A percentile compares a stretch with the other conserved stretches of the same genome.
Evolutionary conservation across 805 yeast genomes (phyloP).

Genomic region (Zygosaccharomyces pseudorouxii): DNA sequence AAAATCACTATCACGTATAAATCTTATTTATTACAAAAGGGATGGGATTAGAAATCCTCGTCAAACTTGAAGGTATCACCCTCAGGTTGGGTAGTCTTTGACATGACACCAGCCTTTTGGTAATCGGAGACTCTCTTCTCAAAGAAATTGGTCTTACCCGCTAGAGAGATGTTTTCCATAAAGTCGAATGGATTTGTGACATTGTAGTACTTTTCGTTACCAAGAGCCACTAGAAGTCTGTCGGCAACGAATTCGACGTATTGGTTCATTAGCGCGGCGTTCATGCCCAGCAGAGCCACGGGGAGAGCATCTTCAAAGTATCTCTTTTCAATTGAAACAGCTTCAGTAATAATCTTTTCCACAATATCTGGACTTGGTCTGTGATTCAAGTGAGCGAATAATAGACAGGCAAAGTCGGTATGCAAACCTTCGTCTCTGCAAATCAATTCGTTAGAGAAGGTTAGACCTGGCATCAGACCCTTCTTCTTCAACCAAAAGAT

Average conservation of each 20-base stretch:
- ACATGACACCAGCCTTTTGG: constrained; percentile 99
- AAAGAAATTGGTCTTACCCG: constrained; percentile 98
- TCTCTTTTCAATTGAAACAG: constrained; percentile 90
- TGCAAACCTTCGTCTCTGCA: constrained; percentile 99
- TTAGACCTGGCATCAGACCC: constrained; percentile 98
- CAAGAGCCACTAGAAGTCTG: constrained; percentile 85
- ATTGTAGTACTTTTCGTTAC: constrained; percentile 84
- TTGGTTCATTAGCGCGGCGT: constrained; percentile 89
- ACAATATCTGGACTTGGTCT: constrained; percentile 79
- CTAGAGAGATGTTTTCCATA: constrained; percentile 97
- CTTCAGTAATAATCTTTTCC: constrained; percentile 85
- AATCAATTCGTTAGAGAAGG: constrained; percentile 95
- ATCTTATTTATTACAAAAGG: constrained; percentile 1
- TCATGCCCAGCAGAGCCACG: constrained; percentile 90
- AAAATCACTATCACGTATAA: constrained; percentile 2
- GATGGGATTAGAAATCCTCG: constrained; percentile 72
- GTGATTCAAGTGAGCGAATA: constrained; percentile 87
- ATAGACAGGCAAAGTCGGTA: constrained; percentile 95
- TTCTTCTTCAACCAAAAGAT: constrained; percentile 98
- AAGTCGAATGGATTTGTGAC: constrained; percentile 94
- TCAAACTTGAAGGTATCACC: constrained; percentile 72
- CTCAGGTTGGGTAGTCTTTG: constrained; percentile 48
- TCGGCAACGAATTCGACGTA: constrained; percentile 98
- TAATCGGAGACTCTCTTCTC: constrained; percentile 98
- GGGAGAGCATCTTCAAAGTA: constrained; percentile 95